phyloP scores from a whole-genome alignment of 352 stramenopile genomes.

The Globisporangium canariense region DNA sequence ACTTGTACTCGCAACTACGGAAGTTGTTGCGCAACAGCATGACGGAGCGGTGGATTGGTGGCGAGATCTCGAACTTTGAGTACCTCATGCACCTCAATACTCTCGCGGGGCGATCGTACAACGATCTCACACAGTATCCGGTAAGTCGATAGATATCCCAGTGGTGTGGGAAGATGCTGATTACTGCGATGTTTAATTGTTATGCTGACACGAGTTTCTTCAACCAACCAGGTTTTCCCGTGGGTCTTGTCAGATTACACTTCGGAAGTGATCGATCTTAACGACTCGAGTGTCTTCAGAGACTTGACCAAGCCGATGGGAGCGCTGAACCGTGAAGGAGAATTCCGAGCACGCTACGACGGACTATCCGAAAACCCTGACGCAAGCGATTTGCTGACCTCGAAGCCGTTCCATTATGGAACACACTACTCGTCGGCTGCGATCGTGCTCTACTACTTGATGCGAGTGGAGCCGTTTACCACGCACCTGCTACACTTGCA shows the following conservation, averaged over 20 bases:
- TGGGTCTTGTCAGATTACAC: constrained; percentile 97
- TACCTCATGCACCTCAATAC: constrained; percentile 97
- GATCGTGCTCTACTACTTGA: constrained; percentile 97
- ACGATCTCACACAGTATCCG: constrained; percentile 98
- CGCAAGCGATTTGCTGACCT: constrained; percentile 37
- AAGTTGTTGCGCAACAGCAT: constrained; percentile 75
- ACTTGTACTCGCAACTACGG: constrained; percentile 64
- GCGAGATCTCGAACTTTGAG: constrained; percentile 90
- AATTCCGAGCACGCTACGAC: constrained; percentile 71
- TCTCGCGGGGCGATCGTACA: constrained; percentile 94
- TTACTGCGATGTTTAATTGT: background rate
- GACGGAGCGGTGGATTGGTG: constrained; percentile 71
- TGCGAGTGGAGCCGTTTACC: constrained; percentile 96
- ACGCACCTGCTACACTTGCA: constrained; percentile 93
- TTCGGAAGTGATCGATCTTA: constrained; percentile 91
- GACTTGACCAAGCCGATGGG: constrained; percentile 98
- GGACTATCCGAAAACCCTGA: constrained; percentile 42
- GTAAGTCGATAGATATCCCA: constrained; percentile 23
- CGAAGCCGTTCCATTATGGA: constrained; percentile 93
- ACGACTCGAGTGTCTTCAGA: constrained; percentile 89
- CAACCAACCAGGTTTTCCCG: constrained; percentile 84
- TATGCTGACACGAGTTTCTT: background rate
- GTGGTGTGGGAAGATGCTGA: background rate
- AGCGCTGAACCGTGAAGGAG: constrained; percentile 90
- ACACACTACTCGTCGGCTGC: constrained; percentile 91